These are phyloP conservation scores for Secale cereale DNA, from an alignment of 176 grass and related monocot genomes.

Conservation along the genomic window DNA sequence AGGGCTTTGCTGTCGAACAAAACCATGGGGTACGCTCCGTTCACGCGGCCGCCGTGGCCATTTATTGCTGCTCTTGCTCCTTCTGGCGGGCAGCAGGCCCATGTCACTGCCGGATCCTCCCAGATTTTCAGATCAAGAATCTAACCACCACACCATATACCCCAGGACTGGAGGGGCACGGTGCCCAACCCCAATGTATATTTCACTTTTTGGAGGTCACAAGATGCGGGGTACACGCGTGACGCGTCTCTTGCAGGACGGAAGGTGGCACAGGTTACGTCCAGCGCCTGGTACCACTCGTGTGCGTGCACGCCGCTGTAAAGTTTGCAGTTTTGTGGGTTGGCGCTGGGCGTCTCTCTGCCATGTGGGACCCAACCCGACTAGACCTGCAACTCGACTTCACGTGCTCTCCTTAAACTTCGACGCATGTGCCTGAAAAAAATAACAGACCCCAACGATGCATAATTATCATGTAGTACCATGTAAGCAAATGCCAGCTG, in stretches of 20 bases:
- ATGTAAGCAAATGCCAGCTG: not conserved
- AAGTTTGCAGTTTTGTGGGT: not conserved
- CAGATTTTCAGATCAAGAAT: conserved; percentile 42
- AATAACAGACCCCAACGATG: not conserved
- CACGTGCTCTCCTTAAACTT: not conserved
- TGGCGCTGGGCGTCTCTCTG: not conserved
- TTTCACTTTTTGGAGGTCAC: conserved; percentile 5
- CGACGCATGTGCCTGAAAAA: not conserved
- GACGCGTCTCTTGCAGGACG: not conserved
- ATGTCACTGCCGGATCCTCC: conserved; percentile 36
- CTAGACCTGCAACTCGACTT: not conserved
- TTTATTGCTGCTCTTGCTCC: conserved; percentile 9
- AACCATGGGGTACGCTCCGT: not conserved
- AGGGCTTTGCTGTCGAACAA: not conserved
- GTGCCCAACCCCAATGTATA: not conserved
- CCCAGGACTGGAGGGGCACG: not conserved
- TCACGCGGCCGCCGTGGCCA: conserved; percentile 25
- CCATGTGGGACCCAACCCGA: not conserved
- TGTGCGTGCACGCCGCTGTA: not conserved
- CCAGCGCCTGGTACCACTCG: not conserved
- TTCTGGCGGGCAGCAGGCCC: conserved; percentile 2
- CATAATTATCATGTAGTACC: not conserved
- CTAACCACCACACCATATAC: conserved; percentile 9
- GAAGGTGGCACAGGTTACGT: not conserved
- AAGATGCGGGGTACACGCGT: not conserved